Conservation (phyloP, 2,329 filamentous ascomycete species). For the Daldinia sp. region DNA sequence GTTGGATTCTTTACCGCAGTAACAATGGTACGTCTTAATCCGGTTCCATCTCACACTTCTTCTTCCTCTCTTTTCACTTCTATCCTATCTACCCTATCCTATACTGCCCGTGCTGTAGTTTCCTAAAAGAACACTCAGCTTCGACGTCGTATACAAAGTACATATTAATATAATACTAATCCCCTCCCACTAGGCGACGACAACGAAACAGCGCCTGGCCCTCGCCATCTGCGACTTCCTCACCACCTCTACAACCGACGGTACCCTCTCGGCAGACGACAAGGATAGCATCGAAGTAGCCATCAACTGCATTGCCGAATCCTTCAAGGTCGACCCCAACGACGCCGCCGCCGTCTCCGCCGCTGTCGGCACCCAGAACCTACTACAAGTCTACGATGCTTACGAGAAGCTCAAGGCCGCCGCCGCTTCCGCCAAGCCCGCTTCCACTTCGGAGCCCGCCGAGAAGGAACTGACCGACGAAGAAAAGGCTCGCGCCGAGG, state of each 20-base stretch:
- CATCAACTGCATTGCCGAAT: slow-evolving; percentile 91
- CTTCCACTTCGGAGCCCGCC: slow-evolving; percentile 52
- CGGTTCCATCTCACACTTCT: not conserved
- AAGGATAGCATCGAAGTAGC: slow-evolving; percentile 94
- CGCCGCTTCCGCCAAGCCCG: slow-evolving; percentile 50
- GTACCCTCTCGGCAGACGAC: slow-evolving; percentile 87
- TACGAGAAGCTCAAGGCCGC: slow-evolving; percentile 88
- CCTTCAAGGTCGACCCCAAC: slow-evolving; percentile 91
- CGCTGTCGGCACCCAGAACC: slow-evolving; percentile 85
- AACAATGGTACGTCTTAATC: slow-evolving; percentile 15
- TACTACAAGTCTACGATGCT: slow-evolving; percentile 90
- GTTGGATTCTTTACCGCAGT: not conserved
- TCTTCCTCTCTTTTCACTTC: not conserved
- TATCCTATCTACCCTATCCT: not conserved
- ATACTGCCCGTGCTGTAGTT: no score
- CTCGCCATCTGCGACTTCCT: slow-evolving; percentile 98
- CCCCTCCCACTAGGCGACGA: slow-evolving; percentile 49
- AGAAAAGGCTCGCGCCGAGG: slow-evolving; percentile 82
- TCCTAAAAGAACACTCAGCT: not conserved
- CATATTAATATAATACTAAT: not conserved
- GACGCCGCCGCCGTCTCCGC: slow-evolving; percentile 76
- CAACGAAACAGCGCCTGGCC: slow-evolving; percentile 83
- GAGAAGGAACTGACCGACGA: slow-evolving; percentile 56
- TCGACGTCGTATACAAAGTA: not conserved
- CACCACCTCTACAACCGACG: slow-evolving; percentile 81